These are phyloP conservation scores for Ceratorhiza oryzae-sativae DNA, from an alignment of 1,284 basidiomycete genomes.

Conservation along the genomic window DNA sequence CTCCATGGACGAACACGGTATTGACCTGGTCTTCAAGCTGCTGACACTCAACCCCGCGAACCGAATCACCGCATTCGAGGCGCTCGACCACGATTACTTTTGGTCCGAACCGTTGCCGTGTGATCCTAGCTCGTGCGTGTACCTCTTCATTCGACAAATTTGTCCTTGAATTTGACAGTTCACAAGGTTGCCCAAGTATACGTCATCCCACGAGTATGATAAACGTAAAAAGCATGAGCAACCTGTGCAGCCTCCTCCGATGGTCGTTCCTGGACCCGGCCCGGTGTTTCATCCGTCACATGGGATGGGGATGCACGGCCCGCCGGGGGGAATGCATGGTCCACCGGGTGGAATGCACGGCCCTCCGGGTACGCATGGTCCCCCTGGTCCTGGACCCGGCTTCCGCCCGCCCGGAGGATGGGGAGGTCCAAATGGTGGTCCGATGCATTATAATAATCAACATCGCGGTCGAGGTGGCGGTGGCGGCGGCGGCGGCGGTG, in stretches of 20 bases:
- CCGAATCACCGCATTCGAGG: slow-evolving; percentile 57
- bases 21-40: slow-evolving; percentile 55
- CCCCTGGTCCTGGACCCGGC: background rate
- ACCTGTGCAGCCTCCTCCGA: background rate
- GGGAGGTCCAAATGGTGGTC: slow-evolving; percentile 2
- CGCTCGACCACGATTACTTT: slow-evolving; percentile 59
- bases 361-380: no score
- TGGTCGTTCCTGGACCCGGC: background rate
- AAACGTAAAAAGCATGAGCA: slow-evolving; percentile 60
- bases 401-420: background rate
- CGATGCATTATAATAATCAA: background rate
- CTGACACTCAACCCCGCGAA: slow-evolving; percentile 59
- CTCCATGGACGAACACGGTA: slow-evolving; percentile 43
- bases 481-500: background rate
- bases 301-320: no score
- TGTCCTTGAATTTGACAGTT: background rate
- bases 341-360: background rate
- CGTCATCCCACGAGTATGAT: slow-evolving; percentile 85
- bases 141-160: slow-evolving; percentile 20
- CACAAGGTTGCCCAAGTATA: slow-evolving; percentile 74
- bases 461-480: background rate
- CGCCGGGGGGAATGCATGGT: background rate
- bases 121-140: slow-evolving; percentile 78
- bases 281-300: background rate
- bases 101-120: slow-evolving; percentile 86